Conservation (phyloP, 1,284 basidiomycete genomes). For the Trichosporon sp. region DNA sequence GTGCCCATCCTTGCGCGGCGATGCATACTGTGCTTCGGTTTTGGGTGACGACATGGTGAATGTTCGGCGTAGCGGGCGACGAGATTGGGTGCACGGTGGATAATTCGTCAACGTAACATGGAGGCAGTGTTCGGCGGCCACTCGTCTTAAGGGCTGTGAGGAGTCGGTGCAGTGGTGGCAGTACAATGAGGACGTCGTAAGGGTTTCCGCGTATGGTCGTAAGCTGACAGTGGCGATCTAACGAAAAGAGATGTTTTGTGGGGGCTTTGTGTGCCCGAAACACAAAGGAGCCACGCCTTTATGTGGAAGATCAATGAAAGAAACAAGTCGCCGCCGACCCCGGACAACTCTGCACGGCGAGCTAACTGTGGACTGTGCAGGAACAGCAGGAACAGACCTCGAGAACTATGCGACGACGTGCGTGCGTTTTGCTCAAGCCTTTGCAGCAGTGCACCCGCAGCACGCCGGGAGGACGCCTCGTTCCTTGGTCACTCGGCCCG, state of each 20-base stretch:
- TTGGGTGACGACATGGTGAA: background rate
- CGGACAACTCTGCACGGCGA: background rate
- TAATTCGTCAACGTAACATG: background rate
- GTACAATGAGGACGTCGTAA: background rate
- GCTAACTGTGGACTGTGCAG: background rate
- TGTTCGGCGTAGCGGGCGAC: background rate
- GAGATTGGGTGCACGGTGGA: background rate
- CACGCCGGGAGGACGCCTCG: background rate
- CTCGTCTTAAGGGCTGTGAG: background rate
- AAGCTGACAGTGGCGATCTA: background rate
- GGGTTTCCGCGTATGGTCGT: background rate
- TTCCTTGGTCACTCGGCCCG: background rate
- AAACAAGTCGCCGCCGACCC: background rate
- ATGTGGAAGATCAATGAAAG: background rate
- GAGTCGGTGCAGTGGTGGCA: background rate
- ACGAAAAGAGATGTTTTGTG: background rate
- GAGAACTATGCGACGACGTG: background rate
- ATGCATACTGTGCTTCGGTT: background rate
- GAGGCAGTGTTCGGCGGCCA: background rate
- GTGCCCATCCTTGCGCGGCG: background rate
- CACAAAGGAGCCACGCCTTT: background rate
- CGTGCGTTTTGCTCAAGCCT: background rate
- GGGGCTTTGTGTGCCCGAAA: background rate
- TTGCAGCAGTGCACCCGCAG: background rate
- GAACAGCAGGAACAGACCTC: background rate